A percentile compares a stretch with the other conserved stretches of the same genome.
These are phyloP conservation scores for Spergularia bocconei DNA, from an alignment of 148 eudicot genomes.

Conservation along the genomic window DNA sequence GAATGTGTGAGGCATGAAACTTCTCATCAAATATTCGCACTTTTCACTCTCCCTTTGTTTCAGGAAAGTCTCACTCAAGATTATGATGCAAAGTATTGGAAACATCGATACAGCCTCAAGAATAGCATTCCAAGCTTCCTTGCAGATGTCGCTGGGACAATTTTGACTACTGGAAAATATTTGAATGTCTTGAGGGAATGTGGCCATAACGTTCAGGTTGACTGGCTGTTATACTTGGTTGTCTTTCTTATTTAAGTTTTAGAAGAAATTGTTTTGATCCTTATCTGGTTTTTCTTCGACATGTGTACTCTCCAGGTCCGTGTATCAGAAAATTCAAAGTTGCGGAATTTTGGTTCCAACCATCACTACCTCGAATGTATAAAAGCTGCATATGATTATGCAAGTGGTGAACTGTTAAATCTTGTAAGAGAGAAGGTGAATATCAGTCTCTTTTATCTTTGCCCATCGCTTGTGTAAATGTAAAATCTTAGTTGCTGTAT, in stretches of 20 bases:
- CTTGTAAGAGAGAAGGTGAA: constrained; percentile 85
- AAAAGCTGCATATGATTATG: constrained; percentile 91
- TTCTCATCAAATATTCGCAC: constrained; percentile 18
- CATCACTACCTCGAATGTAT: constrained; percentile 92
- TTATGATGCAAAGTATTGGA: constrained; percentile 93
- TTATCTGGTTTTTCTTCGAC: constrained; percentile 22
- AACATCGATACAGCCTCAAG: constrained; percentile 89
- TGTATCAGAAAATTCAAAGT: constrained; percentile 70
- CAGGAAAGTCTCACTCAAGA: constrained; percentile 96
- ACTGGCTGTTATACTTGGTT: constrained; percentile 10
- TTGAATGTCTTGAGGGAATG: constrained; percentile 98
- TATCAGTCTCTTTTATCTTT: constrained; percentile 14
- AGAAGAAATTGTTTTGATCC: neutral
- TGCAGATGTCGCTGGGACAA: constrained; percentile 83
- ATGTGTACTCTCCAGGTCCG: constrained; percentile 54
- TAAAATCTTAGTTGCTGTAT: neutral
- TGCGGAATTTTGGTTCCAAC: constrained; percentile 71
- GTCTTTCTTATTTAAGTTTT: neutral
- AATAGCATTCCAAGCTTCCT: constrained; percentile 91
- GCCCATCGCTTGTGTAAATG: neutral
- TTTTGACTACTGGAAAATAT: constrained; percentile 96
- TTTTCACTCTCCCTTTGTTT: constrained; percentile 21
- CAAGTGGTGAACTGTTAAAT: constrained; percentile 90
- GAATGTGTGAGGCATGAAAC: constrained; percentile 4
- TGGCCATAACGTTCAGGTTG: constrained; percentile 92